These are phyloP conservation scores for Sordaria brevicollis DNA, from an alignment of 495 filamentous ascomycete genomes.

Conservation along the genomic window DNA sequence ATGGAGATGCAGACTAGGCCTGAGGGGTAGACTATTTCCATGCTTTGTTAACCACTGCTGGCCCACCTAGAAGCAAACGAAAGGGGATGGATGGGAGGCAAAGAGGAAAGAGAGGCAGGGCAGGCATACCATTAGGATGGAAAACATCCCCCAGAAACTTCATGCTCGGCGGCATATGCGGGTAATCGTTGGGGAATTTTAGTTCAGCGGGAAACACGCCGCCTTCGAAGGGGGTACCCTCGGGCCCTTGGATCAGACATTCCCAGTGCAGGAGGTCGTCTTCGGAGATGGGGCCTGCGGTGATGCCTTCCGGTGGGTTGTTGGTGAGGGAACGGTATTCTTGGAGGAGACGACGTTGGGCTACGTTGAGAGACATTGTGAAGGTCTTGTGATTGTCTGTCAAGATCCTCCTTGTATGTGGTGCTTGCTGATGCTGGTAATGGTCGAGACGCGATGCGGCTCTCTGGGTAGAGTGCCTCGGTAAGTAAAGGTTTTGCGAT, in stretches of 20 bases:
- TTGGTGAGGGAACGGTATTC: slow-evolving; percentile 74
- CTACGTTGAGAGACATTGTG: slow-evolving; percentile 53
- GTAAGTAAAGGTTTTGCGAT: background rate
- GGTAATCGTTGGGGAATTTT: slow-evolving; percentile 93
- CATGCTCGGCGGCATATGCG: slow-evolving; percentile 88
- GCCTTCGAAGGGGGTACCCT: slow-evolving; percentile 90
- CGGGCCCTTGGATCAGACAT: slow-evolving; percentile 88
- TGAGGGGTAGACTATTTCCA: slow-evolving; percentile 67
- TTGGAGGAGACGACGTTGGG: slow-evolving; percentile 89
- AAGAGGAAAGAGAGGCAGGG: background rate
- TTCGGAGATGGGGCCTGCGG: slow-evolving; percentile 84
- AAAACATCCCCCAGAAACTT: slow-evolving; percentile 84
- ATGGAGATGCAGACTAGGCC: slow-evolving; percentile 96
- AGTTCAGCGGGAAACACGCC: slow-evolving; percentile 91
- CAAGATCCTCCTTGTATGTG: background rate
- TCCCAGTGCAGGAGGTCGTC: slow-evolving; percentile 97
- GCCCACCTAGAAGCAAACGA: background rate
- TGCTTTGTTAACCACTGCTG: background rate
- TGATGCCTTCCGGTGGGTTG: slow-evolving; percentile 87
- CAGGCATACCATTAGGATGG: slow-evolving; percentile 83
- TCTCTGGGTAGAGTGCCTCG: background rate
- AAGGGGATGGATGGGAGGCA: background rate
- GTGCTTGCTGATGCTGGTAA: background rate
- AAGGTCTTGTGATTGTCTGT: background rate
- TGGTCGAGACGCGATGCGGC: background rate